Evolutionary conservation across 2,329 filamentous ascomycete genomes (phyloP).

Genomic region (Macrophomina pseudophaseolina): DNA sequence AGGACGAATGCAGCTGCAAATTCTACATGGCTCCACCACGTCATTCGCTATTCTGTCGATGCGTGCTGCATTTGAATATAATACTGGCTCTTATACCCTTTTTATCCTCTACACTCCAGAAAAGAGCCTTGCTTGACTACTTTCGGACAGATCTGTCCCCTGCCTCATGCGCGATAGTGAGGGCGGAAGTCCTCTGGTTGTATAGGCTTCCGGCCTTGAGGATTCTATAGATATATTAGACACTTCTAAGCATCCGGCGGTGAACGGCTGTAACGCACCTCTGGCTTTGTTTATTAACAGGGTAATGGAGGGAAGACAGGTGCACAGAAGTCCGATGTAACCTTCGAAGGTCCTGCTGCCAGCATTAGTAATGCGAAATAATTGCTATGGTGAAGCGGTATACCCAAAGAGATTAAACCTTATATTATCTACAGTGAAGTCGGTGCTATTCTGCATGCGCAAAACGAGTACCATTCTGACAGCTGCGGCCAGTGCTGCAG

Average conservation of each 20-base stretch:
- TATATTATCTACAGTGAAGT: neutral
- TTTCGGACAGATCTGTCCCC: no score
- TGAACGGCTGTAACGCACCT: neutral
- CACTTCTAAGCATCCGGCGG: neutral
- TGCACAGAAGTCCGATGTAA: neutral
- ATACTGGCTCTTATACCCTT: no score
- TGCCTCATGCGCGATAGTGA: no score
- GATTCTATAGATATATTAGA: neutral
- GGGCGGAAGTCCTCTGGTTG: no score
- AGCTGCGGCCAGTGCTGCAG: neutral
- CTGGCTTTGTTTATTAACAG: neutral
- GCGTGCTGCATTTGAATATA: no score
- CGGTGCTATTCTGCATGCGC: neutral
- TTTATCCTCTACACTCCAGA: no score
- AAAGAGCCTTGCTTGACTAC: no score
- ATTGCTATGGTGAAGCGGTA: no score
- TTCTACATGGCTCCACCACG: no score
- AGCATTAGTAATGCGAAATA: neutral
- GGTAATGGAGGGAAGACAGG: neutral
- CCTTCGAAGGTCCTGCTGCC: neutral
- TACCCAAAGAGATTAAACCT: neutral
- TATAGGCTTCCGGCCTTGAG: neutral
- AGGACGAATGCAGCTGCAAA: slow-evolving; percentile 47
- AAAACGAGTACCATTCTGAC: neutral
- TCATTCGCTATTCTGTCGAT: no score